A percentile compares a stretch with the other conserved stretches of the same genome.
These are phyloP conservation scores for Candida hungchunana DNA, from an alignment of 805 yeast species.

Conservation along the genomic window DNA sequence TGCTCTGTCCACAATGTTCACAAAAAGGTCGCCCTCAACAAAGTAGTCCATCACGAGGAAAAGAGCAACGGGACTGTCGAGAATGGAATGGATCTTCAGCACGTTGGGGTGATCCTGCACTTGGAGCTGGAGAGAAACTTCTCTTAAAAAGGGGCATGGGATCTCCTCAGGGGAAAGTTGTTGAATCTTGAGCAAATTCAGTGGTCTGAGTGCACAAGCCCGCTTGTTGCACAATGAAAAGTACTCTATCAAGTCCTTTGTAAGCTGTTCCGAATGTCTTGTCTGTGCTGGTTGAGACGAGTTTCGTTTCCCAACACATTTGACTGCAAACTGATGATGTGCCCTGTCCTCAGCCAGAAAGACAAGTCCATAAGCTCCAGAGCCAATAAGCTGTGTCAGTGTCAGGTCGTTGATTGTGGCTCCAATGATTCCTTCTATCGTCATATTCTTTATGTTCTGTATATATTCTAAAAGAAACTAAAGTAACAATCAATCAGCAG, in stretches of 20 bases:
- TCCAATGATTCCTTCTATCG: constrained; percentile 9
- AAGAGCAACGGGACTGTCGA: constrained; percentile 51
- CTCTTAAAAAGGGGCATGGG: constrained; percentile 43
- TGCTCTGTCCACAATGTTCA: constrained; percentile 73
- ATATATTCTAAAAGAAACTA: too few species aligned
- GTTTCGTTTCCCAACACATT: constrained; percentile 51
- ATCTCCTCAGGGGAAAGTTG: constrained; percentile 12
- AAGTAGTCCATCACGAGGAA: constrained; percentile 84
- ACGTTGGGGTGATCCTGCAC: constrained; percentile 80
- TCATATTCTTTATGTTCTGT: constrained; percentile 4
- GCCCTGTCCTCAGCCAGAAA: constrained; percentile 61
- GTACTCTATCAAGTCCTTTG: constrained; percentile 14
- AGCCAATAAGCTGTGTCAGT: constrained; percentile 40
- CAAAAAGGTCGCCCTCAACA: constrained; percentile 81
- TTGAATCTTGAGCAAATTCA: constrained; percentile 21
- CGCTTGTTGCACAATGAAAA: constrained; percentile 1
- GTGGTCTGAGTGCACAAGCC: constrained; percentile 13
- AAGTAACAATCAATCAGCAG: too few species aligned
- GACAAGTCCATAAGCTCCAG: constrained; percentile 85
- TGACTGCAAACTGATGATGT: constrained; percentile 59
- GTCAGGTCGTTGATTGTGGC: constrained; percentile 18
- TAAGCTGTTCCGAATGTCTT: constrained; percentile 15
- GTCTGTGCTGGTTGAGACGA: constrained; percentile 21
- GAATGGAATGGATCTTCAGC: constrained; percentile 68
- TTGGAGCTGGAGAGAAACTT: constrained; percentile 65